phyloP scores from a whole-genome alignment of 805 yeast genomes.

The Saturnispora mendoncae region DNA sequence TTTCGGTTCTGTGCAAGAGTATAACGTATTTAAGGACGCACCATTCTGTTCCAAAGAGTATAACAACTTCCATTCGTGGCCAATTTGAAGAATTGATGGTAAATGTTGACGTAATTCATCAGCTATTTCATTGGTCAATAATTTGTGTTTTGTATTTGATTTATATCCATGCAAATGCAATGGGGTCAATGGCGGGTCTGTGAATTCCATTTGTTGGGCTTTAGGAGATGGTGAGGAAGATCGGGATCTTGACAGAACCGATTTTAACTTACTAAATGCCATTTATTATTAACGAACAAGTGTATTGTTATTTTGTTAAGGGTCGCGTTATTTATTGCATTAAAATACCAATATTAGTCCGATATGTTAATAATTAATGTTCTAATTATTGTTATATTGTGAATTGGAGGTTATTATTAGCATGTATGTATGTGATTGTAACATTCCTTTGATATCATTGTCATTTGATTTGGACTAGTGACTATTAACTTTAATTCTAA shows the following conservation, averaged over 20 bases:
- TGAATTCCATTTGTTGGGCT: not conserved
- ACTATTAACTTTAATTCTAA: no score
- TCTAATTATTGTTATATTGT: no score
- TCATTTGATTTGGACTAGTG: no score
- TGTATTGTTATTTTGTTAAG: not conserved
- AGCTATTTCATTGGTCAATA: slow-evolving; percentile 53
- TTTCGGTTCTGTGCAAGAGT: slow-evolving; percentile 43
- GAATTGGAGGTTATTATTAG: no score
- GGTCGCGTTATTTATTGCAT: not conserved
- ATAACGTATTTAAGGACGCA: slow-evolving; percentile 72
- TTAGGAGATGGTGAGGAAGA: slow-evolving; percentile 5
- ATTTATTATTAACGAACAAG: not conserved
- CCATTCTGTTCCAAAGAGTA: slow-evolving; percentile 93
- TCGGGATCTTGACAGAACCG: slow-evolving; percentile 5
- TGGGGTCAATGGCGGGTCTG: slow-evolving; percentile 44
- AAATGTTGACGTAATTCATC: slow-evolving; percentile 63
- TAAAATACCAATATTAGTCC: no score
- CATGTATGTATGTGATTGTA: no score
- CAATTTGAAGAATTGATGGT: slow-evolving; percentile 72
- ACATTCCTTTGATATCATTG: no score
- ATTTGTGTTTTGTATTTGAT: slow-evolving; percentile 44
- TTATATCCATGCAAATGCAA: slow-evolving; percentile 54
- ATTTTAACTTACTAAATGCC: slow-evolving; percentile 6
- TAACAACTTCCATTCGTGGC: slow-evolving; percentile 64
- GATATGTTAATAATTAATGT: no score